Conservation (phyloP, 257 asterid genomes). For the Solanum sejunctum region DNA sequence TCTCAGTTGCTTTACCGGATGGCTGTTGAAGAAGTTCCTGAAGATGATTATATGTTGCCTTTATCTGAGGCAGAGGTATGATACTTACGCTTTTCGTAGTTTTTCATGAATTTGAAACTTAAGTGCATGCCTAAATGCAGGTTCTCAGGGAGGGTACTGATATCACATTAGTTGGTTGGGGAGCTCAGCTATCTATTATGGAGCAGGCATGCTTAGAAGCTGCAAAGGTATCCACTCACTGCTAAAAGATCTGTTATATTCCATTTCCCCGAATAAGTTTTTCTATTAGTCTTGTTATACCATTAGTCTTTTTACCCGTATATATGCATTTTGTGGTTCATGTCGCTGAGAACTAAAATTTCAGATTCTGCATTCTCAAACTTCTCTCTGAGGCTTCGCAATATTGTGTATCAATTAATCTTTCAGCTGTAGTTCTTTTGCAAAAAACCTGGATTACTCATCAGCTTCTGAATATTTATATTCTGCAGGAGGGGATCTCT, state of each 20-base stretch:
- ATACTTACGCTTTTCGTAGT: neutral
- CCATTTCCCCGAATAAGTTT: neutral
- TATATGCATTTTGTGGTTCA: neutral
- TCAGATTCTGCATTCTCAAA: neutral
- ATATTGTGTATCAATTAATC: neutral
- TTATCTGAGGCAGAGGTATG: conserved; percentile 93
- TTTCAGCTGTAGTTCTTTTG: neutral
- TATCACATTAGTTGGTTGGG: conserved; percentile 97
- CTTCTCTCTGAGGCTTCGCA: neutral
- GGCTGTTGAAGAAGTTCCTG: conserved; percentile 96
- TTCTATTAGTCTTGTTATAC: neutral
- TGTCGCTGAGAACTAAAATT: neutral
- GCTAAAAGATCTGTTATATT: neutral
- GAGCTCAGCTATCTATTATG: conserved; percentile 84
- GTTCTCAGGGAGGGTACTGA: conserved; percentile 90
- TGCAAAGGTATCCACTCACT: conserved; percentile 45
- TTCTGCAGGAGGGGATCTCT: conserved; percentile 83
- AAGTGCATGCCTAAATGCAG: conserved; percentile 26
- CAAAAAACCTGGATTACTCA: neutral
- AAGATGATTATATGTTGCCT: conserved; percentile 77
- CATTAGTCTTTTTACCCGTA: neutral
- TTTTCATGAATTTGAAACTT: neutral
- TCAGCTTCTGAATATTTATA: neutral
- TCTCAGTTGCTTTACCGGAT: conserved; percentile 91
- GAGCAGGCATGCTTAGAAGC: conserved; percentile 86